Conservation (phyloP, 352 stramenopile species). For the Pythium guiyangense region DNA sequence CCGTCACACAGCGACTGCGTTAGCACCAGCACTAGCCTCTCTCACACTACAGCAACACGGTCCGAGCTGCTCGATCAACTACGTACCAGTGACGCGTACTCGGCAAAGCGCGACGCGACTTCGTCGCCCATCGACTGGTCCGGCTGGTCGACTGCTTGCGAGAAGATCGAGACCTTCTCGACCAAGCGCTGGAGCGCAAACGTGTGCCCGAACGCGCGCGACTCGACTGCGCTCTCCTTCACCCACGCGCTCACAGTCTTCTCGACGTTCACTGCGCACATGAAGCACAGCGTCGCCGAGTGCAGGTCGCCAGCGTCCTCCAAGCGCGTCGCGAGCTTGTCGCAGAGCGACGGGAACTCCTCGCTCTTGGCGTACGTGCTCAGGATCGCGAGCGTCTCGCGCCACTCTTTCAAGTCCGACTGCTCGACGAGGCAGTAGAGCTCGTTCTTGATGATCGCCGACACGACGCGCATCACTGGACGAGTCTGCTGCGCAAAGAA, state of each 20-base stretch:
- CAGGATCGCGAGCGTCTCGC: slow-evolving; percentile 96
- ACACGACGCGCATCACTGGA: slow-evolving; percentile 95
- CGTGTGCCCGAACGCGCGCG: slow-evolving; percentile 57
- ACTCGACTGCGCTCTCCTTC: slow-evolving; percentile 85
- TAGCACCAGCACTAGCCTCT: slow-evolving; percentile 1
- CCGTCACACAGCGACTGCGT: neutral
- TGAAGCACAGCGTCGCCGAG: slow-evolving; percentile 95
- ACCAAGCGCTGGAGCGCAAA: slow-evolving; percentile 94
- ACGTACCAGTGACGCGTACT: slow-evolving; percentile 86
- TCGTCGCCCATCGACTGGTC: slow-evolving; percentile 86
- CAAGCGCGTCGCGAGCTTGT: slow-evolving; percentile 90
- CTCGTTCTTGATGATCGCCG: slow-evolving; percentile 95
- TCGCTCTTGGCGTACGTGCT: slow-evolving; percentile 97
- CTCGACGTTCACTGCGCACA: slow-evolving; percentile 93
- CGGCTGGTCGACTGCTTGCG: slow-evolving; percentile 80
- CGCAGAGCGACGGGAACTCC: slow-evolving; percentile 95
- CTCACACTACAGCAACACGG: neutral
- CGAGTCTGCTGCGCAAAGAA: slow-evolving; percentile 92
- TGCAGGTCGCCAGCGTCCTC: slow-evolving; percentile 87
- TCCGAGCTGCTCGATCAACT: slow-evolving; percentile 4
- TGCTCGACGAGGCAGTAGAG: slow-evolving; percentile 81
- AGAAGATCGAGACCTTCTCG: slow-evolving; percentile 95
- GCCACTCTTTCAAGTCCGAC: slow-evolving; percentile 93
- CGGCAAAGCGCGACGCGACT: slow-evolving; percentile 86
- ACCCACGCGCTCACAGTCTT: slow-evolving; percentile 88